Evolutionary conservation across 2,329 filamentous ascomycete species (phyloP), one percentile per base, ranked within the genome.

Genomic region (Aspergillus hiratsukae): DNA sequence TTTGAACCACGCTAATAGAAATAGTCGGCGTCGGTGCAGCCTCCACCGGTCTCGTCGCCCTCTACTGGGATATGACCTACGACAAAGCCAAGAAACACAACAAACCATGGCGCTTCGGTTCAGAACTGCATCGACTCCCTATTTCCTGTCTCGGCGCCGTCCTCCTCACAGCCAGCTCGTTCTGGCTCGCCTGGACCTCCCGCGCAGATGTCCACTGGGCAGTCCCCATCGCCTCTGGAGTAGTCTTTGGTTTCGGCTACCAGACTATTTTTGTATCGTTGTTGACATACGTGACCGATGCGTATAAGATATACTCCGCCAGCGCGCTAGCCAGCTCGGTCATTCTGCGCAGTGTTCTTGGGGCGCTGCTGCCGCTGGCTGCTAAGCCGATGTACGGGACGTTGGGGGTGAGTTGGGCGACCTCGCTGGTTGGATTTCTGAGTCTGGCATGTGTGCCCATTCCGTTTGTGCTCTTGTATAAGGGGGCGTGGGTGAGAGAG

Each of bases 141-240:
- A 77, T 92, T 2, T 88, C 87, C 4, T 88, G 84, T 66, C 64
- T 90, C 19, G 88, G 87, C 1, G 87, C 88, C 0, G 87, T 88
- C 0, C 75, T 88, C 45, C 81, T 85, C 1, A 78, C 83, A 31
- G 77, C 66, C 48, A 66, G 64, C 23, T 59, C 70, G 11, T 88
- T 61, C 69, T 84, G 57, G 87, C 78, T 88, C 17, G 86, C 83
- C 21, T 88, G 81, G 81, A 80, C 81, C 1, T 76, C 84, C 1
- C 74, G 73, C 4, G 55, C 71, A 0, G 71, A 68, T 6, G 70
- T 84, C 6, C 74, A 79, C 50, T 86, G 83, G 67, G 77, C 79
- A 9, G 79, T 77, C 1, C 85, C 85, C 2, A 81, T 86, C 66
- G 67, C 87, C 9, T 83, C 83, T 0, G 85, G 86, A 0, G 64